Percentiles rank a stretch among this genome's conserved stretches.
Evolutionary conservation across 1,284 basidiomycete genomes (phyloP).

Genomic region (Fomitopsis palustris): DNA sequence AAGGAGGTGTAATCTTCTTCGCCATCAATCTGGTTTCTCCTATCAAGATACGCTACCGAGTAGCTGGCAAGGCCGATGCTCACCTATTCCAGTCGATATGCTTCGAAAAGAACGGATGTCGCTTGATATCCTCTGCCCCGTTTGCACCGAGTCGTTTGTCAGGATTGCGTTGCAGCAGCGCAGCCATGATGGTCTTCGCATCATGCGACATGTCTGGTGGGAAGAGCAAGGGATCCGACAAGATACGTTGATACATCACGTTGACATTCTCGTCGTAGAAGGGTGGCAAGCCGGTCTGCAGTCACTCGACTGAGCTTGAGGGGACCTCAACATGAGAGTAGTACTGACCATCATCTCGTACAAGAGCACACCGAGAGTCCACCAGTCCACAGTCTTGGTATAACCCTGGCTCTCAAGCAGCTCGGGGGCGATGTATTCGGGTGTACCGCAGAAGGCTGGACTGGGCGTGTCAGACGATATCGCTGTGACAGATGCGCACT

Average conservation of each 20-base stretch:
- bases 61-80: conserved; percentile 11
- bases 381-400: conserved; percentile 99
- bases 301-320: neutral
- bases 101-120: conserved; percentile 93
- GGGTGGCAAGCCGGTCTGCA: conserved; percentile 88
- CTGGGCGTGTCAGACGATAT: conserved; percentile 7
- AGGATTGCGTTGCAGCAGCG: conserved; percentile 89
- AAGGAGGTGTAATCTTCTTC: conserved; percentile 97
- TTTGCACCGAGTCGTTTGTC: conserved; percentile 82
- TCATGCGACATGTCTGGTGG: conserved; percentile 88
- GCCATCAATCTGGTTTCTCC: conserved; percentile 59
- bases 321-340: neutral
- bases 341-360: conserved; percentile 93
- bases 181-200: conserved; percentile 85
- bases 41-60: conserved; percentile 4
- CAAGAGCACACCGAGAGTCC: conserved; percentile 96
- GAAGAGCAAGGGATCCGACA: conserved; percentile 92
- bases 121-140: conserved; percentile 96
- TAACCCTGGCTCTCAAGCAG: conserved; percentile 96
- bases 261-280: conserved; percentile 99
- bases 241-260: conserved; percentile 97
- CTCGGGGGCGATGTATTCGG: conserved; percentile 97
- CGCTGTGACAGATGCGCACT: neutral
- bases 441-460: conserved; percentile 97
- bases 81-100: conserved; percentile 89